Percentiles rank a stretch among this genome's conserved stretches.
phyloP scores from a whole-genome alignment of 345 rosid genomes.

The Eucalyptus fibrosa region DNA sequence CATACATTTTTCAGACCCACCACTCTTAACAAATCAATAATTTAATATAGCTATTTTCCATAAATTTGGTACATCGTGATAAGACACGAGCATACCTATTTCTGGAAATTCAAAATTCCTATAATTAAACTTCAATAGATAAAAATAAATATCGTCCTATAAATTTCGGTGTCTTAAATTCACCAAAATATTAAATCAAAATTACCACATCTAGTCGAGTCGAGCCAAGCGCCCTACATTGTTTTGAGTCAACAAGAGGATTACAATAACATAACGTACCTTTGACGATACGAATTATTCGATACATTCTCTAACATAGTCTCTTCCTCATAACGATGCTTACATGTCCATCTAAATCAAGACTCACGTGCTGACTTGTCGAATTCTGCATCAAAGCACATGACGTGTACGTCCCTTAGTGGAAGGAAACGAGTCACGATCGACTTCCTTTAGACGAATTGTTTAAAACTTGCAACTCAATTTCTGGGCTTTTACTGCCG shows the following conservation, averaged over 20 bases:
- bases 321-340: fast-evolving
- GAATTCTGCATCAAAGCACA: neutral
- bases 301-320: fast-evolving
- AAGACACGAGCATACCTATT: neutral
- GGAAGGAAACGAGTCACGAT: neutral
- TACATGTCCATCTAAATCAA: neutral
- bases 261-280: fast-evolving
- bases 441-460: neutral
- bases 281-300: fast-evolving
- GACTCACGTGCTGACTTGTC: neutral
- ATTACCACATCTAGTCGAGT: neutral
- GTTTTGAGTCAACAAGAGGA: neutral
- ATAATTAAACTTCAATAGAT: neutral
- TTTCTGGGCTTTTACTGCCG: neutral
- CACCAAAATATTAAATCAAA: neutral
- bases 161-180: neutral
- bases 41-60: neutral
- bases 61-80: neutral
- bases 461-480: neutral
- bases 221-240: neutral
- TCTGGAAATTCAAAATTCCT: neutral
- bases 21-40: neutral
- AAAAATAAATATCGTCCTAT: neutral
- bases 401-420: neutral
- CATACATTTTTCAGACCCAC: neutral